phyloP scores from a whole-genome alignment of 2,329 filamentous ascomycete species.

The Ilyonectria destructans region DNA sequence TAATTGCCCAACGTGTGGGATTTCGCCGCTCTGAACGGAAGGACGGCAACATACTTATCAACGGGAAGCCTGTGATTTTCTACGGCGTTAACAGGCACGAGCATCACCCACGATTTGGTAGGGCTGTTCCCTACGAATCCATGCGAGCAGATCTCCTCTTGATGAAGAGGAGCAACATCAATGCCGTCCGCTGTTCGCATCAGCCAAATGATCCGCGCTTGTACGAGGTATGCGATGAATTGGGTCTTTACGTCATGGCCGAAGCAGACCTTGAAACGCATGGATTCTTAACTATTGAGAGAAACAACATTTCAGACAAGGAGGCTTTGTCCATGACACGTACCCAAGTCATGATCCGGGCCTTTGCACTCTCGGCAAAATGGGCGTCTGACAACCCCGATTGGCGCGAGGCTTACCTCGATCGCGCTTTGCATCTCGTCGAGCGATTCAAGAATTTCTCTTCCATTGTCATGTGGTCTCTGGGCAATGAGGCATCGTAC shows the following conservation, averaged over 20 bases:
- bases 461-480: conserved; percentile 79
- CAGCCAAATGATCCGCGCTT: conserved; percentile 74
- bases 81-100: conserved; percentile 67
- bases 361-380: conserved; percentile 36
- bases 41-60: conserved; percentile 73
- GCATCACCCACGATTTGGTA: conserved; percentile 59
- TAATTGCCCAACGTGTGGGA: conserved; percentile 69
- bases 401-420: conserved; percentile 77
- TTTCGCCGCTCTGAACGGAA: conserved; percentile 76
- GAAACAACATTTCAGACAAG: not conserved
- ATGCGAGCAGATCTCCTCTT: conserved; percentile 66
- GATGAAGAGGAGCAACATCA: conserved; percentile 81
- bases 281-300: conserved; percentile 57
- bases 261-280: conserved; percentile 71
- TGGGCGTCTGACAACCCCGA: conserved; percentile 71
- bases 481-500: conserved; percentile 82
- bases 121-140: conserved; percentile 70
- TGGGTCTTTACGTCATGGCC: conserved; percentile 76
- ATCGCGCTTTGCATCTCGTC: conserved; percentile 77
- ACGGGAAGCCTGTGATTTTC: conserved; percentile 73
- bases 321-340: not conserved
- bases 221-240: conserved; percentile 74
- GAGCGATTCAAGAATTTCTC: conserved; percentile 74
- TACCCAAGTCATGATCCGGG: not conserved
- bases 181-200: conserved; percentile 78